Base-by-base conservation (phyloP, 2,329 filamentous ascomycete genomes). In the Phyllachora maydis region DNA sequence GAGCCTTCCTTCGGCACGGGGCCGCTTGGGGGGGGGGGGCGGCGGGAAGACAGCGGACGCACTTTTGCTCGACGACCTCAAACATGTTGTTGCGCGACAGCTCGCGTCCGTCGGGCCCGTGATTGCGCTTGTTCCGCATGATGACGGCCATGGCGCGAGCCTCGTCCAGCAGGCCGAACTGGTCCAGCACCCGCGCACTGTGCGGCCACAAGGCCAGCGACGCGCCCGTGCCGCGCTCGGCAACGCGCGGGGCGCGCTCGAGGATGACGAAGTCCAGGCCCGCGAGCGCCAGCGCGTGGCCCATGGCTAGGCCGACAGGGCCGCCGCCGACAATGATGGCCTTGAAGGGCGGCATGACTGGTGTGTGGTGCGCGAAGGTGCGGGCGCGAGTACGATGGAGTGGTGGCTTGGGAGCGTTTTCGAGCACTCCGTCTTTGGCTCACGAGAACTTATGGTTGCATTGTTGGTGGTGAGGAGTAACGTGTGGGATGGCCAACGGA, bases 281-380 rank as follows among this genome's bases (percentile, higher is more conserved):
- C 2, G 44, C 45, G 2, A 30, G 30, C 16, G 26, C n/a, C 3
- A 47, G 35, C 16, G 36, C 32, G 21, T 45, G 40, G 20, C n/a
- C 20, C 10, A 14, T 22, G n/a, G n/a, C 20, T 4, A 22, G 20
- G 1, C 43, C 43, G 5, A 31, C 30, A 6, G 40, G 38, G 10
- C 43, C 42, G 11, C 35, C 37, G 19, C 43, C 43, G 14, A 46
- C 25, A 17, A 47, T 34, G 23, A 47, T 38, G 10, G 31, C 35
- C 19, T 29, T 30, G 23, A 32, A 32, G 15, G 20, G 13, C 8
- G 20, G n/a, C n/a, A n/a, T n/a, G n/a, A n/a, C n/a, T n/a, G n/a
- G n/a, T n/a, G n/a, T n/a, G n/a, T n/a, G n/a, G n/a, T n/a, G n/a
- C n/a, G n/a, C n/a, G n/a, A n/a, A n/a, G n/a, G n/a, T n/a, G n/a